phyloP scores from a whole-genome alignment of 148 eudicot species.

The Chenopodium album region DNA sequence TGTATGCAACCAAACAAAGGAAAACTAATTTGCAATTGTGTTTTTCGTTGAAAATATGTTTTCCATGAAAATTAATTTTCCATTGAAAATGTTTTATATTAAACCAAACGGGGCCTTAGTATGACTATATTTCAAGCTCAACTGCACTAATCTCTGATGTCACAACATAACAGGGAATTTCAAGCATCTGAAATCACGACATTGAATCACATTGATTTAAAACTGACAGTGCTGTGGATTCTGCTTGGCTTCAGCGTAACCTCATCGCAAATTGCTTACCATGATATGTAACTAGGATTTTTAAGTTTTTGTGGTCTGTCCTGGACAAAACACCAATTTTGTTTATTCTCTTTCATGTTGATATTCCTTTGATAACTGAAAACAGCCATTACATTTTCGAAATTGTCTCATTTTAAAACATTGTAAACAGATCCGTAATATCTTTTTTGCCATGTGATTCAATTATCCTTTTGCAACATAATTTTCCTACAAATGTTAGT shows the following conservation, averaged over 20 bases:
- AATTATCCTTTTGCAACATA: no score
- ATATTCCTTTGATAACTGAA: neutral
- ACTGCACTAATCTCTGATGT: neutral
- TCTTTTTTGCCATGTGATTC: no score
- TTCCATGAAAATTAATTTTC: no score
- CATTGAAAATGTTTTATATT: no score
- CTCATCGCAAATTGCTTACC: neutral
- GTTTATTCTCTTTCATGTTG: neutral
- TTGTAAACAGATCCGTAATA: no score
- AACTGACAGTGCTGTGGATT: neutral
- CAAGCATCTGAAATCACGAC: neutral
- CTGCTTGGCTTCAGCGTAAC: neutral
- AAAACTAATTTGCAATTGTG: no score
- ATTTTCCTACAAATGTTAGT: no score
- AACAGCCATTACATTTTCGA: neutral
- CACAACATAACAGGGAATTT: neutral
- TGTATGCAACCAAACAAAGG: no score
- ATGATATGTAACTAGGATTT: neutral
- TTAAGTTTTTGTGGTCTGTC: neutral
- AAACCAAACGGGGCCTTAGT: no score
- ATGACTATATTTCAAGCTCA: neutral
- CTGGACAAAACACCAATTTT: neutral
- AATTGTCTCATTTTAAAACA: no score
- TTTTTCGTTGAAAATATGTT: no score
- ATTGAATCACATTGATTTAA: neutral